Evolutionary conservation across 805 yeast genomes (phyloP), one percentile per base, ranked within the genome.

Genomic region (Grigorovia jiainica): DNA sequence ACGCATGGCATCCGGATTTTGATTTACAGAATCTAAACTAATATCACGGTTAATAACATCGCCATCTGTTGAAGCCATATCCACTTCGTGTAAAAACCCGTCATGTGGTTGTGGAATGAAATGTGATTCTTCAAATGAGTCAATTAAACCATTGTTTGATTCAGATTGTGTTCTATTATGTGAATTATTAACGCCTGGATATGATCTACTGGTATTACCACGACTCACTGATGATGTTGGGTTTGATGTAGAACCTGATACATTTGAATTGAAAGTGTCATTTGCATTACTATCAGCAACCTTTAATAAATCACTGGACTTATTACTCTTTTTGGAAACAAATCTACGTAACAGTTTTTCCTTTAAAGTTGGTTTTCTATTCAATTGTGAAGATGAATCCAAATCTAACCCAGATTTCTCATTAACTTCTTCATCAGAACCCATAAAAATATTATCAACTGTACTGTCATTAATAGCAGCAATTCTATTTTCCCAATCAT

Each of bases 401-500:
- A 32, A 13, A 16, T 50, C 44, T 7, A 50, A 46, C 5, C 31
- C 40, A 7, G 42, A 41, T n/a, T 67, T 58, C 32, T 44, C 45
- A 23, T 46, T 44, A 21, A 42, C 34, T 15, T 52, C 49, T 23
- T 48, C 54, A 17, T 50, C 54, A 3, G 45, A 37, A 10, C 50
- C 45, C 19, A 43, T n/a, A 56, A 57, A 36, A 56, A 55, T 47
- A 39, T 47, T 45, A 17, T 47, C 49, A 11, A 25, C 30, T 11
- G 44, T 37, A 16, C 38, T 32, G n/a, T 37, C 34, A 31, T 37
- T 38, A 24, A 42, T 38, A 21, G 42, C 42, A 19, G 41, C 47
- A n/a, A 80, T 74, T 55, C 81, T 81, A 34, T 70, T 64, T 49
- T 81, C 87, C 87, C 94, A 79, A 55, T 82, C 73, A 36, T 70